Evolutionary conservation across 2,329 filamentous ascomycete genomes (phyloP), one percentile per base, ranked within the genome.

Genomic region (Chalara sp.): DNA sequence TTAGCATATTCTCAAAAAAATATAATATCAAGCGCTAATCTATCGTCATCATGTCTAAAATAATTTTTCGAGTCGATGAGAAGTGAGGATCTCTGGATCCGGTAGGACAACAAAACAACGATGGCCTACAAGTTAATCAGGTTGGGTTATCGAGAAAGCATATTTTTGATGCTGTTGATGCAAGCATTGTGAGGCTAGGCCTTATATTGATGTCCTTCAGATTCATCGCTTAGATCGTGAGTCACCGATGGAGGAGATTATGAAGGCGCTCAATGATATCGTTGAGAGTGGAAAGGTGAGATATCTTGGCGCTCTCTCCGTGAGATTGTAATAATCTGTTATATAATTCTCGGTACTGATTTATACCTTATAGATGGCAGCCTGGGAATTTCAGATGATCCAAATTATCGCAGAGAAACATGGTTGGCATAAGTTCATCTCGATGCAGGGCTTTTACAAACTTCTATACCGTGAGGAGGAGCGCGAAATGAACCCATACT

Each of bases 21-120:
- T 85, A 80, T 71, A 69, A 74, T 42, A 84, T 87, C 57, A 82
- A 83, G 0, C 78, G 84, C 28, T 68, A 75, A 52, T 80, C 79
- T 53, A 69, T 87, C 43, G 76, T 86, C 28, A 79, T 87, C 59
- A 66, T 86, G 56, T 79, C 77, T 30, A 86, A 87, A 68, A 79
- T 77, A 63, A 81, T 72, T 62, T 72, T 73, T 35, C 70, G 33
- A 33, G 75, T 79, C 49, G 58, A 63, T 32, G 65, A 64, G 32
- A 63, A 21, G 7, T 12, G 40, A 13, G 32, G 37, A 13, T 2
- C 35, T 3, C 30, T 47, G 11, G 28, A 45, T n/a, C 8, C 44
- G 13, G 13, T 45, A 28, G 32, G 29, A 4, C 6, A 44, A 6
- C 57, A 58, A 1, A 59, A 55, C 7, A 74, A 74, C 48, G 70